These are phyloP conservation scores for Podaxis sp. DNA, from an alignment of 768 basidiomycete genomes.

Conservation along the genomic window DNA sequence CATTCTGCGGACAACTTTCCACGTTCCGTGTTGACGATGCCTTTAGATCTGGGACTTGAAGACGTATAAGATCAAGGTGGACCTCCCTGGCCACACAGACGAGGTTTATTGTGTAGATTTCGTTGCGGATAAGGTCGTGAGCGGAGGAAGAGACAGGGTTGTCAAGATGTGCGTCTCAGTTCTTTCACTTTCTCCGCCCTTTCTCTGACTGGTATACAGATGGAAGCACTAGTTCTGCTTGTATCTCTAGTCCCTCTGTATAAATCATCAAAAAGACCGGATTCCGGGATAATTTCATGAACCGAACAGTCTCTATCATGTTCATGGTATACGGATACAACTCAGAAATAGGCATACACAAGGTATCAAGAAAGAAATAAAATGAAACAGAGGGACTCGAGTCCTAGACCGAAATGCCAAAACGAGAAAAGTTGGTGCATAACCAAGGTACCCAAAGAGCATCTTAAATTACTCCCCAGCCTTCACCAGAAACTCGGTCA, in stretches of 20 bases:
- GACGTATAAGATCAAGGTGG: constrained; percentile 91
- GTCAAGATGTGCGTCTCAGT: constrained; percentile 80
- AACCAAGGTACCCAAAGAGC: not conserved
- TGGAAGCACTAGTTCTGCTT: constrained; percentile 18
- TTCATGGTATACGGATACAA: not conserved
- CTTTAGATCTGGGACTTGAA: constrained; percentile 92
- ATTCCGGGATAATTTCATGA: not conserved
- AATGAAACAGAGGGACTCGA: not conserved
- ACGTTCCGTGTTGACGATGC: not conserved
- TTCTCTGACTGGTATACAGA: constrained; percentile 10
- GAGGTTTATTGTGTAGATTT: constrained; percentile 99
- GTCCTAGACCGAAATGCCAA: not conserved
- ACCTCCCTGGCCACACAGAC: constrained; percentile 94
- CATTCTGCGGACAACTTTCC: not conserved
- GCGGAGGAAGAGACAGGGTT: constrained; percentile 88
- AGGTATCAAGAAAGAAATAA: not conserved
- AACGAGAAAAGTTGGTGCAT: not conserved
- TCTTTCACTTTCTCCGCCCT: not conserved
- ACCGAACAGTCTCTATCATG: not conserved
- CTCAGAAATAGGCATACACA: not conserved
- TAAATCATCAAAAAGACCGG: not conserved
- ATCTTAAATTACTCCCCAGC: too few relatives aligned
- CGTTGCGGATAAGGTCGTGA: constrained; percentile 98
- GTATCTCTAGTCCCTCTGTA: not conserved
- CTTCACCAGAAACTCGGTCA: not conserved